phyloP scores from a whole-genome alignment of 176 grass and related monocot species.

The Triticum dicoccoides region DNA sequence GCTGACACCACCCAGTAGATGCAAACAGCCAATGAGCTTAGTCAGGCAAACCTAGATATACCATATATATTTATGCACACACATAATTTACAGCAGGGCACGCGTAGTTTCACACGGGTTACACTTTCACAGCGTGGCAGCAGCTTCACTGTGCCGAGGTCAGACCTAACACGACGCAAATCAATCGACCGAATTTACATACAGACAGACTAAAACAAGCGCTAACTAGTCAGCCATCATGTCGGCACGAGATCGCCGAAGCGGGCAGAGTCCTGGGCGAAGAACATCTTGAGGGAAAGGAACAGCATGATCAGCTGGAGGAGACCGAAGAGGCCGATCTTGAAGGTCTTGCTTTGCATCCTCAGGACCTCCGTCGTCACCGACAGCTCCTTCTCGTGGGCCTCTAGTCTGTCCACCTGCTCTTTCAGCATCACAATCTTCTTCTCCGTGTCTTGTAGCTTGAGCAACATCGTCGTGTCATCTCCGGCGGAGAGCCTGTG shows the following conservation, averaged over 20 bases:
- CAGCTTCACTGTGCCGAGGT: not conserved
- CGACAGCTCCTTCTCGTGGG: constrained; percentile 39
- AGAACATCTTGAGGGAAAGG: constrained; percentile 49
- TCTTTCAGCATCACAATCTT: constrained; percentile 45
- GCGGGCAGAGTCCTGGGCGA: constrained; percentile 7
- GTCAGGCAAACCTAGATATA: not conserved
- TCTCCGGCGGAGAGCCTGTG: constrained; percentile 25
- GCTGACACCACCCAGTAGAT: not conserved
- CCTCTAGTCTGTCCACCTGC: constrained; percentile 45
- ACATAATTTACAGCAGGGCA: constrained; percentile 21
- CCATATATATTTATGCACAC: constrained; percentile 1
- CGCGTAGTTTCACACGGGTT: not conserved
- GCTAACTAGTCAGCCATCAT: constrained; percentile 18
- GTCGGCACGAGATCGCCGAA: constrained; percentile 48
- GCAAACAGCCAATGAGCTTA: not conserved
- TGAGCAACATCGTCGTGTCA: not conserved
- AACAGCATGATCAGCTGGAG: constrained; percentile 53
- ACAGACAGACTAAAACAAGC: not conserved
- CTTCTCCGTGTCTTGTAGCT: constrained; percentile 38
- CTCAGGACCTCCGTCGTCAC: constrained; percentile 40
- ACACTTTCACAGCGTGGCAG: not conserved
- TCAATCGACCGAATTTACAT: not conserved
- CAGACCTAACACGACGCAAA: constrained; percentile 1
- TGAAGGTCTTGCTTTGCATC: constrained; percentile 48
- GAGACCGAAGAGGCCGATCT: constrained; percentile 52